Conservation (phyloP, 257 asterid species). For the Solanum stenotomum region DNA sequence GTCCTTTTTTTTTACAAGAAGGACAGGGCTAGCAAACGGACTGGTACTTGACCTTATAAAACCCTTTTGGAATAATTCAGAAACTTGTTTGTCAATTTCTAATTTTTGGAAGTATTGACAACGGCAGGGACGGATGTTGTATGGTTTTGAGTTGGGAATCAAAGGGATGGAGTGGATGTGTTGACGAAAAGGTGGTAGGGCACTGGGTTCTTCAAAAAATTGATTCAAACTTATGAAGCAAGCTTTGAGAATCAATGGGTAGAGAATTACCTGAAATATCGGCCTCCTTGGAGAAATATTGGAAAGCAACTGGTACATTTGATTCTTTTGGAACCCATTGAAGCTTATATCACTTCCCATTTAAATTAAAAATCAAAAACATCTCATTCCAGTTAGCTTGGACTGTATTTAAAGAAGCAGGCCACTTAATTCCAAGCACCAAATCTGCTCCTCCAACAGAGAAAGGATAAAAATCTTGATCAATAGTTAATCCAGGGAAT, state of each 20-base stretch:
- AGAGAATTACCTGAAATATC: neutral
- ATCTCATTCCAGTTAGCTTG: neutral
- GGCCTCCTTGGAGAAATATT: neutral
- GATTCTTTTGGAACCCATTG: neutral
- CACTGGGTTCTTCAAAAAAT: neutral
- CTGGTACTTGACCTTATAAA: neutral
- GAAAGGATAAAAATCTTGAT: neutral
- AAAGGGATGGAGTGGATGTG: neutral
- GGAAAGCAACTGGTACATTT: neutral
- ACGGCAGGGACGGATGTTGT: neutral
- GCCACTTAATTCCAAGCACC: neutral
- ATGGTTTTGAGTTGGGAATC: neutral
- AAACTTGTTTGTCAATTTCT: neutral
- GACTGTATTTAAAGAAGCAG: neutral
- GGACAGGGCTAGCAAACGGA: neutral
- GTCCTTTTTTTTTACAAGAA: neutral
- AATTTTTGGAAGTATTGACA: neutral
- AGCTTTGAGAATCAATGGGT: neutral
- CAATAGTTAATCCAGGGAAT: neutral
- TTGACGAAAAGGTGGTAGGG: neutral
- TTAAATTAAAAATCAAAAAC: neutral
- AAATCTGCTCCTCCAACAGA: neutral
- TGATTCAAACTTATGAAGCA: neutral
- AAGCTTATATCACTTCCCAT: neutral
- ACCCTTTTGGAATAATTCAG: neutral